Base-by-base conservation (phyloP, 345 rosid genomes). In the Gossypium longicalyx region DNA sequence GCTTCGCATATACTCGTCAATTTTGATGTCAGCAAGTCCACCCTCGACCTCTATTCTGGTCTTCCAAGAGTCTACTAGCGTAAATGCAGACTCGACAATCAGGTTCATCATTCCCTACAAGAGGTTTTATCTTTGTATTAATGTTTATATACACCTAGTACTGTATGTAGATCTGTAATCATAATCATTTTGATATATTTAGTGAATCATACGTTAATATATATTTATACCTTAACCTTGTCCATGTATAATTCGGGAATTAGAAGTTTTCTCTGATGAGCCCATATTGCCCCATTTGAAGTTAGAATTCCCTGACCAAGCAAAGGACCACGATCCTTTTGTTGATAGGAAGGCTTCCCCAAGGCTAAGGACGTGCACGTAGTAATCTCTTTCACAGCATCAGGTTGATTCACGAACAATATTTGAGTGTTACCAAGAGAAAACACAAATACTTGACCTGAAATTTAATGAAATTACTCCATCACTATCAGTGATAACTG, bases 231-330 rank as follows among this genome's bases (percentile, higher is more conserved):
- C 85, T 84, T 85, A 6, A 87, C 86, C 62, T 83, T 83, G 48
- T 79, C 83, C 85, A 79, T 77, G 77, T 85, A 85, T 1, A 87
- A 74, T 56, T 82, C 76, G 38, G 90, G 90, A 19, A 85, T 83
- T 70, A 85, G 77, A 53, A 83, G 72, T 75, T 83, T 87, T 45
- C 88, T 82, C 60, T 85, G 86, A 71, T 82, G 80, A 3, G 83
- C 66, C 88, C 90, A 87, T 16, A 60, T 7, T 15, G 79, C 25
- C 9, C 88, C 88, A 78, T 85, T 87, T 1, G 90, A 83, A 44
- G 90, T 82, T 12, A 87, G 67, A 75, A 87, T 77, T n/a, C 90
- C 88, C 3, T 76, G 81, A 13, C 90, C 88, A 58, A 87, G 80
- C 72, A 87, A 70, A 52, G 90, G 60, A 56, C 88, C 90, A 4